Evolutionary conservation across 2,329 filamentous ascomycete species (phyloP), one percentile per base, ranked within the genome.

Genomic region (Aphanoascus verrucosus): DNA sequence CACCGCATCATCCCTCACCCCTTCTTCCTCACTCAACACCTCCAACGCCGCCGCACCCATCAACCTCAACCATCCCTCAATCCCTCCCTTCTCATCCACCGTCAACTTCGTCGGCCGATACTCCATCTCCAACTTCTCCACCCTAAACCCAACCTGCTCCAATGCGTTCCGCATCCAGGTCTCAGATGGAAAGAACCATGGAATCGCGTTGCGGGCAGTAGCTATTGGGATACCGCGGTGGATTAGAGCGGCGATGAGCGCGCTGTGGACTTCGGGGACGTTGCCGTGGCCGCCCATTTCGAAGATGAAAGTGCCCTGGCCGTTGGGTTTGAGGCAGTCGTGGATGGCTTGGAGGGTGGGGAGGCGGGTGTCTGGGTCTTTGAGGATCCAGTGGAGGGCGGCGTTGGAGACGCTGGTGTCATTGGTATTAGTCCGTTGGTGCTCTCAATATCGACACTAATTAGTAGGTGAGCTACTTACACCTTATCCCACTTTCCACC

Each of bases 261-360:
- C 79, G 0, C 78, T 72, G 28, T 79, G 74, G 59, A 84, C 76
- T 66, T 86, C 84, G 1, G 73, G 70, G 0, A 85, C 75, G 65
- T 87, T 86, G 17, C 84, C 85, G 48, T 82, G 75, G 0, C 83
- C 84, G 50, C 85, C 84, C 80, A 84, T 84, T 66, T 88, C 84
- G 60, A 87, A 85, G 8, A 78, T 76, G 55, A 87, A 82, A 0
- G 60, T 61, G 1, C 81, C 84, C 8, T 74, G 61, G 1, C 81
- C 84, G 9, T 74, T 75, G 0, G 78, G 76, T 34, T 70, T 73
- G 1, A 87, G 73, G 0, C 76, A 70, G 7, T 67, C 67, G 56
- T 75, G 68, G 2, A 81, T 73, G 38, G 72, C 77, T 6, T 61
- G 59, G 61, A 86, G 82, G 65, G 84, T 78, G 28, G 64, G 61